A percentile compares a stretch with the other conserved stretches of the same genome.
These are phyloP conservation scores for Peronospora farinosa DNA, from an alignment of 352 stramenopile genomes.

Conservation along the genomic window DNA sequence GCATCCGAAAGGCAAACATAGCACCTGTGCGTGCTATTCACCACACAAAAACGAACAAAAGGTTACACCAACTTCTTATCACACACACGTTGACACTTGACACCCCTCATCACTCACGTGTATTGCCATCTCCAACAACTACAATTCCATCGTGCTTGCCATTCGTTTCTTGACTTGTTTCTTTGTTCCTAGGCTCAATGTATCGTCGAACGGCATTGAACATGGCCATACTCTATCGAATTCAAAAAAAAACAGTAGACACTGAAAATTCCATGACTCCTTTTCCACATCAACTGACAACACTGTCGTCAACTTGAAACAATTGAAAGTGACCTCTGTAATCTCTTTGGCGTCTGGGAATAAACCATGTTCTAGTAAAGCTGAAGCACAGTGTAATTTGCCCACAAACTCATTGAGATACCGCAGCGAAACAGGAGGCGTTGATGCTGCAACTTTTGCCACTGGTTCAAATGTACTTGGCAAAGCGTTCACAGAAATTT, in stretches of 20 bases:
- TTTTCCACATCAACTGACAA: background rate
- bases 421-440: constrained; percentile 47
- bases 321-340: constrained; percentile 44
- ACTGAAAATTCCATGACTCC: too few species aligned
- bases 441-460: constrained; percentile 6
- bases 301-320: too few species aligned
- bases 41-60: constrained; percentile 3
- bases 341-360: constrained; percentile 83
- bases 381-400: constrained; percentile 64
- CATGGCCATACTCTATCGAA: constrained; percentile 65
- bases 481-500: constrained; percentile 9
- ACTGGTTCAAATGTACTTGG: background rate
- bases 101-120: constrained; percentile 33
- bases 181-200: constrained; percentile 33
- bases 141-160: constrained; percentile 60
- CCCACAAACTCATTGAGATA: constrained; percentile 84
- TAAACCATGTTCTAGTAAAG: constrained; percentile 60
- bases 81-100: too few species aligned
- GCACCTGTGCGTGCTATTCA: constrained; percentile 58
- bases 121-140: constrained; percentile 74
- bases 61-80: too few species aligned
- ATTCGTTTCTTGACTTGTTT: constrained; percentile 2
- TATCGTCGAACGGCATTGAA: constrained; percentile 78
- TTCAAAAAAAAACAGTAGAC: too few species aligned
- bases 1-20: constrained; percentile 68